These are phyloP conservation scores for Hypoxylon rubiginosum DNA, from an alignment of 2,329 filamentous ascomycete species.

Conservation along the genomic window DNA sequence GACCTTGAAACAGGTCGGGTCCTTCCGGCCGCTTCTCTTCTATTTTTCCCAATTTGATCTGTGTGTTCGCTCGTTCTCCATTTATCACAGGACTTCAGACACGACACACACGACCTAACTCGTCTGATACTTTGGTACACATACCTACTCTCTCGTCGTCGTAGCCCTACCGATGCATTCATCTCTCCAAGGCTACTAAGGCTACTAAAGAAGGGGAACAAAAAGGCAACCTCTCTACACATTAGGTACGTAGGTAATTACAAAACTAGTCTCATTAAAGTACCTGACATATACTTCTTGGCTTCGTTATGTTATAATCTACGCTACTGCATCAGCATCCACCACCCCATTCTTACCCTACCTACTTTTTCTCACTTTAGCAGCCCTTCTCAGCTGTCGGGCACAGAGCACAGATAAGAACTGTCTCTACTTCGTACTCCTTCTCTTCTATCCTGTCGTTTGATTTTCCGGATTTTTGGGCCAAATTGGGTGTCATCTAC, in stretches of 20 bases:
- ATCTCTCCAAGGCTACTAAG: slow-evolving; percentile 16
- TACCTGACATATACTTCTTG: slow-evolving; percentile 27
- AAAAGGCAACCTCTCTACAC: slow-evolving; percentile 7
- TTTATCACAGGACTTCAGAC: slow-evolving; percentile 21
- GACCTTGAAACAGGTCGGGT: slow-evolving; percentile 24
- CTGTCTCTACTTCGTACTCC: slow-evolving; percentile 14
- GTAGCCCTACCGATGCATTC: slow-evolving; percentile 24
- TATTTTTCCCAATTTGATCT: slow-evolving; percentile 15
- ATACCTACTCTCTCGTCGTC: slow-evolving; percentile 10
- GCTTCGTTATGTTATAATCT: slow-evolving; percentile 22
- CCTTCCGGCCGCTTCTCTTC: slow-evolving; percentile 29
- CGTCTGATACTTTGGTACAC: slow-evolving; percentile 15
- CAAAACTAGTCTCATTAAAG: slow-evolving; percentile 16
- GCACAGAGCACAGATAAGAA: slow-evolving; percentile 34
- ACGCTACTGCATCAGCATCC: slow-evolving; percentile 35
- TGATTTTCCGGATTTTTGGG: slow-evolving; percentile 1
- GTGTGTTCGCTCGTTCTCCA: slow-evolving; percentile 15
- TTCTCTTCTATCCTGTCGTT: slow-evolving; percentile 8
- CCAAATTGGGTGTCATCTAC: slow-evolving; percentile 13
- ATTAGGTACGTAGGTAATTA: slow-evolving; percentile 29
- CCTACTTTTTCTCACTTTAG: slow-evolving; percentile 18
- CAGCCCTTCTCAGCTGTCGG: background rate
- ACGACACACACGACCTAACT: slow-evolving; percentile 13
- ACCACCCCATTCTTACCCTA: slow-evolving; percentile 33
- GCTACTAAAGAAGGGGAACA: slow-evolving; percentile 12